phyloP scores from a whole-genome alignment of 805 yeast species.

The Wickerhamomyces bovis region DNA sequence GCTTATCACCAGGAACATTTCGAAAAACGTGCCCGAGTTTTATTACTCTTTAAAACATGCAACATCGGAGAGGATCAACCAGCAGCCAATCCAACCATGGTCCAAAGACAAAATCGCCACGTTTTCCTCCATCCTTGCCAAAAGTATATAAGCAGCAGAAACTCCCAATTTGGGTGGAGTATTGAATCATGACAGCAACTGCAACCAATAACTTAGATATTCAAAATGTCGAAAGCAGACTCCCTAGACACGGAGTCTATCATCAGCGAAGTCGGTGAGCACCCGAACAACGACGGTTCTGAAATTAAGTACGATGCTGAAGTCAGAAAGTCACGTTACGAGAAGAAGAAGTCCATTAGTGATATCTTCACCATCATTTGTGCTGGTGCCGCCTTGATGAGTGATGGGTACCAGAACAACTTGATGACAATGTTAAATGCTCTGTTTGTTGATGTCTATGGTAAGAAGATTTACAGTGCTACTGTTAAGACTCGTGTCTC shows the following conservation, averaged over 20 bases:
- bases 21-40: not conserved
- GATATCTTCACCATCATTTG: slow-evolving; percentile 47
- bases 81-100: not conserved
- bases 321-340: slow-evolving; percentile 16
- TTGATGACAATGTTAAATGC: slow-evolving; percentile 66
- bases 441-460: slow-evolving; percentile 42
- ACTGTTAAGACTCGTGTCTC: slow-evolving; percentile 59
- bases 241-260: not conserved
- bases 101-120: not conserved
- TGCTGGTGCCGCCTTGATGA: slow-evolving; percentile 64
- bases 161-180: not conserved
- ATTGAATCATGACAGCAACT: not conserved
- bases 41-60: too few species aligned
- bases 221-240: not conserved
- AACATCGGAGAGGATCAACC: not conserved
- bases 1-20: too few species aligned
- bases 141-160: not conserved
- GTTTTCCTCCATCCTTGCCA: not conserved
- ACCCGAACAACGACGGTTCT: not conserved
- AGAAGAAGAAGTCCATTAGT: slow-evolving; percentile 25
- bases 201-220: too few species aligned
- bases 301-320: slow-evolving; percentile 15
- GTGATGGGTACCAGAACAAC: slow-evolving; percentile 75
- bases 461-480: slow-evolving; percentile 30
- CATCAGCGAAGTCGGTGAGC: not conserved